Conservation (phyloP, 148 eudicot species). For the Cornus kousa region DNA sequence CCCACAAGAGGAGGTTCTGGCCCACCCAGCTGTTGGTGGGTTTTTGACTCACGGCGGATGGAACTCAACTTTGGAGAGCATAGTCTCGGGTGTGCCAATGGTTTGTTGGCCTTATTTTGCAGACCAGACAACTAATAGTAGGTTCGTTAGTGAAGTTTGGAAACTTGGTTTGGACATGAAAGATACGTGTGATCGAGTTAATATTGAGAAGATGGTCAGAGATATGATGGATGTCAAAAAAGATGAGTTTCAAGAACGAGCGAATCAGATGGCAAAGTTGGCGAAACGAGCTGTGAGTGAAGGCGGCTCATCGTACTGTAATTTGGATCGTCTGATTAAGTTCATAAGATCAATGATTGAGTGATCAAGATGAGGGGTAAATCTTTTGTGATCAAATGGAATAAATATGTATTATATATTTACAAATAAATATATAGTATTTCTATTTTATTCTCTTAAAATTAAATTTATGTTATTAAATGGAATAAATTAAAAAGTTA, state of each 20-base stretch:
- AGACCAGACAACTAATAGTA: not conserved
- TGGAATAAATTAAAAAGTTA: too few relatives aligned
- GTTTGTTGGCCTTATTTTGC: not conserved
- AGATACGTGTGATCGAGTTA: not conserved
- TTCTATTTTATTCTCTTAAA: too few relatives aligned
- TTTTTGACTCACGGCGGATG: not conserved
- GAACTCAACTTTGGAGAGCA: not conserved
- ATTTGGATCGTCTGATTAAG: too few relatives aligned
- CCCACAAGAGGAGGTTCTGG: not conserved
- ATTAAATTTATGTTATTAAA: too few relatives aligned
- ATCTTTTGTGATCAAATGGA: too few relatives aligned
- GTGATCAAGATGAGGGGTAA: not conserved
- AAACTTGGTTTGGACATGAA: not conserved
- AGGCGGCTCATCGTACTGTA: not conserved
- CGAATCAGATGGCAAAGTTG: not conserved
- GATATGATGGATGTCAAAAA: not conserved
- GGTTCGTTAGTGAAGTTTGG: not conserved
- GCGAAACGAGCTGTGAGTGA: not conserved
- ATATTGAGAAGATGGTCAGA: not conserved
- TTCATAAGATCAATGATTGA: not conserved
- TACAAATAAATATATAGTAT: too few relatives aligned
- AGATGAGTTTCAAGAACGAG: not conserved
- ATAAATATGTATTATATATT: too few relatives aligned
- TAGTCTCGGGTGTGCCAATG: not conserved
- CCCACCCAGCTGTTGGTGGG: not conserved